A percentile compares a stretch with the other conserved stretches of the same genome.
Evolutionary conservation across 495 filamentous ascomycete species (phyloP).

Genomic region (Barbatosphaeria neglecta): DNA sequence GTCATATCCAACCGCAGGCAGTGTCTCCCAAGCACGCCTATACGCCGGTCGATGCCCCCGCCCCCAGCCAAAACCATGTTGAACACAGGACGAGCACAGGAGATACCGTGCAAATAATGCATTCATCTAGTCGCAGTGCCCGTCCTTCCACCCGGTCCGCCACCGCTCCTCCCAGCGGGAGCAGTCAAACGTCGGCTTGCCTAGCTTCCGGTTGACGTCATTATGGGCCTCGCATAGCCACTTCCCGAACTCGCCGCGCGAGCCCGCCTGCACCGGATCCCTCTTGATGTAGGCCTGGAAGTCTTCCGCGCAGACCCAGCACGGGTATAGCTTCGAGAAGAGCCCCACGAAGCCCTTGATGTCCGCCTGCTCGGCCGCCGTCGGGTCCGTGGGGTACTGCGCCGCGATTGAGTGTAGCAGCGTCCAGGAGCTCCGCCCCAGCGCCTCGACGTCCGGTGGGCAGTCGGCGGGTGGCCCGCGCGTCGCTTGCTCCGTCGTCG

Average conservation of each 20-base stretch:
- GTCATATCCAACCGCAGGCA: no score
- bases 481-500: slow-evolving; percentile 19
- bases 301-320: slow-evolving; percentile 89
- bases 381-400: slow-evolving; percentile 61
- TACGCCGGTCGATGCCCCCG: not conserved
- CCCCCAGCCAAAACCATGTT: not conserved
- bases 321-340: slow-evolving; percentile 82
- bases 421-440: slow-evolving; percentile 86
- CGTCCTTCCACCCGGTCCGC: slow-evolving; percentile 89
- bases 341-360: slow-evolving; percentile 65
- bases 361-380: slow-evolving; percentile 54
- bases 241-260: slow-evolving; percentile 63
- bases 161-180: slow-evolving; percentile 85
- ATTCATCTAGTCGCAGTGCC: slow-evolving; percentile 36
- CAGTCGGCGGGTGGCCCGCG: slow-evolving; percentile 38
- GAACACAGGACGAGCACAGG: not conserved
- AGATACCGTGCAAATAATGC: no score
- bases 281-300: slow-evolving; percentile 72
- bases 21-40: no score
- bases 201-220: slow-evolving; percentile 87
- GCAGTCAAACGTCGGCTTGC: slow-evolving; percentile 89
- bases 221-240: slow-evolving; percentile 99
- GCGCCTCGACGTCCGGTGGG: slow-evolving; percentile 69
- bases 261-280: slow-evolving; percentile 56
- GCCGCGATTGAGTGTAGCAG: slow-evolving; percentile 85